Base-by-base conservation (phyloP, 371 early-diverging fungal species). In the Mucor mucedo region DNA sequence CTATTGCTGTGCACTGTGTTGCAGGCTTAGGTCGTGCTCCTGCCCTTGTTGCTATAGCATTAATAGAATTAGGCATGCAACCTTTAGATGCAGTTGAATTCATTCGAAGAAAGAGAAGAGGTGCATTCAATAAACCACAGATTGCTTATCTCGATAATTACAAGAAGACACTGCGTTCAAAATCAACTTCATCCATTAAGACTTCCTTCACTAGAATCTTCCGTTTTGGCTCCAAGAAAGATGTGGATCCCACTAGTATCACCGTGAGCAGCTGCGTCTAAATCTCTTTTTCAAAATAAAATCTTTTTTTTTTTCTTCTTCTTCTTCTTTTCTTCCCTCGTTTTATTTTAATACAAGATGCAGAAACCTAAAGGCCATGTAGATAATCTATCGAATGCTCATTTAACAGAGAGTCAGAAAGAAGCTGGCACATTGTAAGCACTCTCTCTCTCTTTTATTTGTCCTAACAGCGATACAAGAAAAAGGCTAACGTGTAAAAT, bases 1-100 rank as follows among this genome's bases (percentile, higher is more conserved):
- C 91, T 0, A 88, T 93, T 60, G 95, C 92, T 2, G 91, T 93
- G 5, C 94, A 94, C 67, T 94, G 95, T 65, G 93, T 94, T 3
- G 93, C 95, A 4, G 94, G 95, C 33, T 80, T 94, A 32, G 93
- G 93, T 5, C 67, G 89, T 16, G 90, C 90, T 7, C 91, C 90
- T 13, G 91, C 87, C 0, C 70, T 90, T 27, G 87, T 88, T 5
- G 88, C 92, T 27, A 87, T 93, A 62, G 94, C 95, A 30, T 72
- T 94, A 55, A 90, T 94, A 50, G 95, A 94, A 72, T 71, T 81
- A 55, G 93, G 92, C 16, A 89, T 91, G 91, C 77, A 84, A 42
- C 87, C 90, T 3, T 70, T 93, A 62, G 93, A 94, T 70, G 87
- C 92, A 32, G 83, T 94, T 49, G 89, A 88, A 66, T 88, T 79